Conservation (phyloP, 805 yeast genomes). For the Candida gorgasii region DNA sequence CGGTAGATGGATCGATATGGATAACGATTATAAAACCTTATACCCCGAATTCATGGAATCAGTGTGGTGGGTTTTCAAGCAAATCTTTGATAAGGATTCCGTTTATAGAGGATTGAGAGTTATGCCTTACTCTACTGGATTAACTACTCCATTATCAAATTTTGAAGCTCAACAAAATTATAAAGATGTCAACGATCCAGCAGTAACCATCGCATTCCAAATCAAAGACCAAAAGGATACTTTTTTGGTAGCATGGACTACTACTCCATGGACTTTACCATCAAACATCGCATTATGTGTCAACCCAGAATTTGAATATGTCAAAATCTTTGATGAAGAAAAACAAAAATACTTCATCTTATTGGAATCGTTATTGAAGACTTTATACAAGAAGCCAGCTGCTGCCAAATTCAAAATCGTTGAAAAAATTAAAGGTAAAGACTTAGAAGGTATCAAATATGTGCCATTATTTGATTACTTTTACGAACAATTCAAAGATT, state of each 20-base stretch:
- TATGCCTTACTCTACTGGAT: constrained; percentile 98
- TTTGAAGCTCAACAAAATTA: constrained; percentile 98
- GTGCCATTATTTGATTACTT: constrained; percentile 84
- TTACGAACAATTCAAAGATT: constrained; percentile 67
- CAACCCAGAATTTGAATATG: constrained; percentile 86
- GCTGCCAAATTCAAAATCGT: constrained; percentile 83
- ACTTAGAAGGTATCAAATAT: constrained; percentile 76
- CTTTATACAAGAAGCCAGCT: constrained; percentile 92
- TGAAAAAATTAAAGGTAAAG: constrained; percentile 77
- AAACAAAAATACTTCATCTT: constrained; percentile 78
- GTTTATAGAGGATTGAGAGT: constrained; percentile 96
- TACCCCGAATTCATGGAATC: constrained; percentile 97
- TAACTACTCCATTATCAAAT: constrained; percentile 93
- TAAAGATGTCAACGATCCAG: constrained; percentile 96
- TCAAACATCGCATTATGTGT: constrained; percentile 92
- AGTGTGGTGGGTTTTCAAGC: constrained; percentile 98
- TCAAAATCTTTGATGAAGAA: constrained; percentile 88
- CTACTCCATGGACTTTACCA: constrained; percentile 99
- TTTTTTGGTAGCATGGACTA: constrained; percentile 94
- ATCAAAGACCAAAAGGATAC: constrained; percentile 79
- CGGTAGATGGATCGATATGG: constrained; percentile 99
- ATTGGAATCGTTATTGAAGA: constrained; percentile 76
- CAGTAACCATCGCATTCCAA: constrained; percentile 89
- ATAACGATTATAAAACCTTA: constrained; percentile 95
- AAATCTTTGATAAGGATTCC: constrained; percentile 77